These are phyloP conservation scores for Ogataea pignaliae DNA, from an alignment of 805 yeast species.

Conservation along the genomic window DNA sequence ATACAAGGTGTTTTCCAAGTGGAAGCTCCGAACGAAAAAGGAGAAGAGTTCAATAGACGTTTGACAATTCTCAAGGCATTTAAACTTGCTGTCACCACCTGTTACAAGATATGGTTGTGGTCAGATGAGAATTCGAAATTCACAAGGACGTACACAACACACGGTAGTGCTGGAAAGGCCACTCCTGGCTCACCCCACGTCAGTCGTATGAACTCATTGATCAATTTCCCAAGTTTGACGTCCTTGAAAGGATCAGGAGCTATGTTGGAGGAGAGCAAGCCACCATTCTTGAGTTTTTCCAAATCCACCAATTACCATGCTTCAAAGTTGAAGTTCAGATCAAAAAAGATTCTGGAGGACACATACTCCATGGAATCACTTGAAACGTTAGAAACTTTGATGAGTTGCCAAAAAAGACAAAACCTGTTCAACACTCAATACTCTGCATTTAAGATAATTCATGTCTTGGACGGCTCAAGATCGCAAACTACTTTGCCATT, in stretches of 20 bases:
- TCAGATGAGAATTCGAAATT: constrained; percentile 42
- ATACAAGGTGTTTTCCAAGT: constrained; percentile 77
- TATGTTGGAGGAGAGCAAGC: constrained; percentile 12
- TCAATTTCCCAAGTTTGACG: constrained; percentile 1
- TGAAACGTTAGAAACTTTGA: constrained; percentile 66
- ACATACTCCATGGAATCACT: constrained; percentile 64
- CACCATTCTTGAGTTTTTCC: constrained; percentile 19
- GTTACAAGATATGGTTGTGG: constrained; percentile 69
- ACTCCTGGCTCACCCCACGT: constrained; percentile 11
- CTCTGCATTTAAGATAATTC: constrained; percentile 57
- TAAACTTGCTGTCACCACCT: constrained; percentile 50
- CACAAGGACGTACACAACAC: constrained; percentile 3
- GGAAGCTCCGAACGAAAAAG: constrained; percentile 53
- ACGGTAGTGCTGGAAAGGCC: background rate
- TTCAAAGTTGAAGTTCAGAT: constrained; percentile 60
- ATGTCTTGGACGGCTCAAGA: constrained; percentile 79
- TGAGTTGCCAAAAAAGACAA: constrained; percentile 31
- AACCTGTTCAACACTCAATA: constrained; percentile 13
- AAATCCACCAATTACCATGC: constrained; percentile 44
- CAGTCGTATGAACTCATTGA: constrained; percentile 14
- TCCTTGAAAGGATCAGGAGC: constrained; percentile 2
- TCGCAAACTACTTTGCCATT: constrained; percentile 71
- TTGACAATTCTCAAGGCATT: constrained; percentile 58
- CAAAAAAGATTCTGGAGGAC: constrained; percentile 61
- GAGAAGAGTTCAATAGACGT: constrained; percentile 49